Evolutionary conservation across 164 flowering plant genomes (phyloP), one percentile per base, ranked within the genome.

Genomic region (grape (Vitis vinifera)): DNA sequence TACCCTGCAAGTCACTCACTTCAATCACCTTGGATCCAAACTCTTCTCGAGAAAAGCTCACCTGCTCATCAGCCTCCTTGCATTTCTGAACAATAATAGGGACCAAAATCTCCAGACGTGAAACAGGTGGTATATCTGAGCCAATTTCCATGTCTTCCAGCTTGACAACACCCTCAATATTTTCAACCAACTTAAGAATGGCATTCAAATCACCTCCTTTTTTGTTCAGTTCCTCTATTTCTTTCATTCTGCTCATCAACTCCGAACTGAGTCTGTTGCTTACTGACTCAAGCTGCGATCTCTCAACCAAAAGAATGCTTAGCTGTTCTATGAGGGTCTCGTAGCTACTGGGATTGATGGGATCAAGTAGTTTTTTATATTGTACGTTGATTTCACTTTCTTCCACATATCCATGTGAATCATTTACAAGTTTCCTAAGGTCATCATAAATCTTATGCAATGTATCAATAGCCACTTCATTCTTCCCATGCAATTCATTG

Each of bases 11-110:
- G 61, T 83, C 86, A 50, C 75, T 71, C 72, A 76, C 48, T 73
- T 84, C 84, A 58, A 69, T 67, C 77, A 68, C 73, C 78, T 72
- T 82, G 15, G 73, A 75, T 69, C 62, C 82, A 67, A 78, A 53
- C 65, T 83, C 85, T 75, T 87, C 82, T 69, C 61, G 79, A 4
- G 78, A 80, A 60, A 75, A 68, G 37, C 68, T 72, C 31, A 80
- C 68, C 63, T 77, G 76, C 75, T 77, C 83, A 58, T 57, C 73
- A 65, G 84, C 77, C 71, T 84, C 88, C 64, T 68, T 80, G 73
- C 79, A 87, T 61, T 84, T 90, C 68, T 82, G 78, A 78, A 91
- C 71, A 75, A 93, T 88, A 61, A 71, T 68, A 63, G 77, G 66
- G 27, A 92, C 74, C 63, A 82, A 73, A 62, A 82, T 81, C 75